A percentile compares a stretch with the other conserved stretches of the same genome.
Conservation (phyloP, 1,139 yeast species). For the Pichiaceae sp. region DNA sequence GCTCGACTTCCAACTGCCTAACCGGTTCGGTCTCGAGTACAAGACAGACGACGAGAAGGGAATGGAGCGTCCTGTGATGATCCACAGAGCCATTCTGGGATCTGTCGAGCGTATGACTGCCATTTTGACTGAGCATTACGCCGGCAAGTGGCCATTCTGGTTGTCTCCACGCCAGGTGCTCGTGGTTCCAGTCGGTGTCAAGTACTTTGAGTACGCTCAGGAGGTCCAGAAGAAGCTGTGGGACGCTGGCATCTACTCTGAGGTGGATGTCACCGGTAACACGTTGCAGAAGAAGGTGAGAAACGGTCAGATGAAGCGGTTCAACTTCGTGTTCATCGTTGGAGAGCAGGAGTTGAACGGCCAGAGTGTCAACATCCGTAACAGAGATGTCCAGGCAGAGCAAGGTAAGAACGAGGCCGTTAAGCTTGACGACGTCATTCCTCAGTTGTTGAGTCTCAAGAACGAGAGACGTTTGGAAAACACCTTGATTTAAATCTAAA, state of each 20-base stretch:
- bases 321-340: constrained; percentile 90
- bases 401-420: constrained; percentile 88
- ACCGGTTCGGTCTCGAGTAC: constrained; percentile 75
- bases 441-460: constrained; percentile 56
- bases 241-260: constrained; percentile 73
- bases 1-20: constrained; percentile 89
- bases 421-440: constrained; percentile 58
- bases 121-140: constrained; percentile 90
- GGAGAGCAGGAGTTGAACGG: constrained; percentile 86
- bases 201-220: constrained; percentile 83
- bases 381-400: constrained; percentile 79
- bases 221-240: constrained; percentile 63
- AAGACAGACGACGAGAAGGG: constrained; percentile 59
- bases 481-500: constrained; percentile 13
- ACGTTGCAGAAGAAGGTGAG: constrained; percentile 95
- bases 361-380: constrained; percentile 80
- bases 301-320: constrained; percentile 86
- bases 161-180: constrained; percentile 93
- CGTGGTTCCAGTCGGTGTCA: constrained; percentile 93
- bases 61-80: constrained; percentile 81
- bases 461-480: constrained; percentile 66
- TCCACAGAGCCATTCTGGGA: constrained; percentile 96
- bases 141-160: constrained; percentile 99
- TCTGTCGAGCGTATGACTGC: constrained; percentile 99
- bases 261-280: constrained; percentile 87